Evolutionary conservation across 2,329 filamentous ascomycete genomes (phyloP).

Genomic region (Sporothrix mexicana): DNA sequence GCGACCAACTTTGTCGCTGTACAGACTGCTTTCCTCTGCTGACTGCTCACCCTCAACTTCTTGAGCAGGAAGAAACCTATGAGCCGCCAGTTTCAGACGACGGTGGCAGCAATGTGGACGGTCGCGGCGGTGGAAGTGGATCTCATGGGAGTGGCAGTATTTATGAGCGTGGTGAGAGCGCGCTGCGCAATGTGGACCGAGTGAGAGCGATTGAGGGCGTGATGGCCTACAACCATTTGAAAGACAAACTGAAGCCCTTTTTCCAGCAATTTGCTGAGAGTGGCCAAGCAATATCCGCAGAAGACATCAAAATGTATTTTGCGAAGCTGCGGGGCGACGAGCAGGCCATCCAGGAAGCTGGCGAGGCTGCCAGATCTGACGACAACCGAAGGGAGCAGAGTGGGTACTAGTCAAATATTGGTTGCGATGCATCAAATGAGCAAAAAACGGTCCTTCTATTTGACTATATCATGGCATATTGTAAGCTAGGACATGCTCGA

Average conservation of each 20-base stretch:
- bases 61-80: slow-evolving; percentile 94
- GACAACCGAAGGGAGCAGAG: slow-evolving; percentile 58
- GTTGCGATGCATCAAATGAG: too few species aligned
- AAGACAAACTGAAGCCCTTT: slow-evolving; percentile 94
- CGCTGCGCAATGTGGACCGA: slow-evolving; percentile 87
- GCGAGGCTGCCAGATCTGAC: slow-evolving; percentile 54
- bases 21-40: slow-evolving; percentile 77
- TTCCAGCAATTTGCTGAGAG: slow-evolving; percentile 93
- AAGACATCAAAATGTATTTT: slow-evolving; percentile 97
- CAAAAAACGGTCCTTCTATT: too few species aligned
- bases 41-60: slow-evolving; percentile 74
- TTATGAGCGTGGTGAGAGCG: slow-evolving; percentile 89
- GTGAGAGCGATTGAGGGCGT: slow-evolving; percentile 94
- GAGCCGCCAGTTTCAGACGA: slow-evolving; percentile 83
- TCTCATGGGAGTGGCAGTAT: slow-evolving; percentile 79
- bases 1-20: slow-evolving; percentile 82
- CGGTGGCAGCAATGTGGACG: slow-evolving; percentile 60
- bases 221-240: slow-evolving; percentile 97
- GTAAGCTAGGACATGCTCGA: too few species aligned
- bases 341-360: slow-evolving; percentile 69
- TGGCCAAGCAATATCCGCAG: slow-evolving; percentile 84
- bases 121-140: slow-evolving; percentile 57
- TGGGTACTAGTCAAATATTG: slow-evolving; percentile 51
- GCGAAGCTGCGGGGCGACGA: slow-evolving; percentile 91
- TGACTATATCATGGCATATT: too few species aligned